Evolutionary conservation across 2,329 filamentous ascomycete species (phyloP), one percentile per base, ranked within the genome.

Genomic region (Xylaria sp.): DNA sequence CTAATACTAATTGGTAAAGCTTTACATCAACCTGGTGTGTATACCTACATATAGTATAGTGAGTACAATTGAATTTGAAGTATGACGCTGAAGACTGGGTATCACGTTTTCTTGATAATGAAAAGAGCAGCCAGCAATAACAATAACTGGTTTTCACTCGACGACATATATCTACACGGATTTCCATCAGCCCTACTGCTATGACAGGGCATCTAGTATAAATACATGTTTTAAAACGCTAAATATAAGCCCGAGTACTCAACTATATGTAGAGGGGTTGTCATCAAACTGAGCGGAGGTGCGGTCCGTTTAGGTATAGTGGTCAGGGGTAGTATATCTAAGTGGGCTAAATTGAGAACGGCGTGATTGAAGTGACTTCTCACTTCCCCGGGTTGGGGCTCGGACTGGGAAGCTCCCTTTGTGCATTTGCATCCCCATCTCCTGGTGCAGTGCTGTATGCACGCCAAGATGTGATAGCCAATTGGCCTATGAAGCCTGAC

Each of bases 341-440:
- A 23, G n/a, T 34, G 50, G 50, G 50, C 30, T 55, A 55, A 55
- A 55, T 55, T 39, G 36, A 39, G 53, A 52, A 48, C 18, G 30
- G 32, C 15, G 20, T n/a, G 18, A 18, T 30, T 60, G 50, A 43
- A 34, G 34, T 48, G 20, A 63, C 60, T 60, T 68, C 66, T 62
- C 56, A 63, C 59, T 65, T 68, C 61, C 66, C 56, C 66, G 50
- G 62, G 66, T 61, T 59, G 52, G 39, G 61, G 34, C 4, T 45
- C 18, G 10, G 53, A 25, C 34, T 39, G 18, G 52, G 50, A 45
- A 32, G 30, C 50, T 61, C 58, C 58, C 66, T 67, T 55, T 32
- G 41, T 60, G 56, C 56, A 55, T 65, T 60, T 59, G 45, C 60
- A 60, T 60, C 9, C 9, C 48, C 18, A 20, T 48, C 28, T 43